Evolutionary conservation across 441 rosid species (phyloP).

Genomic region (Gossypium gossypioides): DNA sequence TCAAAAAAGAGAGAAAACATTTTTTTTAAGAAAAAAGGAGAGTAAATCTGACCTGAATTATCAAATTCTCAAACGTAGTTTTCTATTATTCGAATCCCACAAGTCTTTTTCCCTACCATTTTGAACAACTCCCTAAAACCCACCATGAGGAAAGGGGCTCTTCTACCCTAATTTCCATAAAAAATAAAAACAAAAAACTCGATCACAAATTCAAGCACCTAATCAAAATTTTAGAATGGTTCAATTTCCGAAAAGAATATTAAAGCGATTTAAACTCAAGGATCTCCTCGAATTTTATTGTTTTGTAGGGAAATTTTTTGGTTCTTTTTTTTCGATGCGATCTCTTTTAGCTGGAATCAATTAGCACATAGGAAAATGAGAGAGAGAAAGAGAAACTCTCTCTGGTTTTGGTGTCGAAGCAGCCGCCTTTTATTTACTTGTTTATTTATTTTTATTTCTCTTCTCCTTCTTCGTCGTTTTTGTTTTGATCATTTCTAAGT

Average conservation of each 20-base stretch:
- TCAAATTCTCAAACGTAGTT: neutral
- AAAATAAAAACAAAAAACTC: neutral
- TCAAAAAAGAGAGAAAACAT: constrained; percentile 16
- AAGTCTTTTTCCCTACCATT: neutral
- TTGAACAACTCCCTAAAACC: constrained; percentile 6
- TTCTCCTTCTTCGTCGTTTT: too few relatives aligned
- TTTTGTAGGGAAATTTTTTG: neutral
- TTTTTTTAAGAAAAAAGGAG: neutral
- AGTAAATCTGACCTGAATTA: constrained; percentile 4
- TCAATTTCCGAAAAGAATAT: constrained; percentile 3
- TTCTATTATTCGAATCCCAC: neutral
- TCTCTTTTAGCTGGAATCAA: constrained; percentile 30
- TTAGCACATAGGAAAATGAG: constrained; percentile 6
- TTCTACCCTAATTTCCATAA: constrained; percentile 26
- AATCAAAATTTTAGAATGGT: constrained; percentile 10
- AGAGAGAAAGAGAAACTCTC: constrained; percentile 9
- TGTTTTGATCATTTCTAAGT: too few relatives aligned
- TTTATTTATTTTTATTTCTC: too few relatives aligned
- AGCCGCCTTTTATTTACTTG: constrained; percentile 32
- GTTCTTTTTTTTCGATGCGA: constrained; percentile 22
- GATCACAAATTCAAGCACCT: constrained; percentile 22
- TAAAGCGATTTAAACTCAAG: neutral
- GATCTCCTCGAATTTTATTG: neutral
- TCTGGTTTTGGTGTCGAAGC: constrained; percentile 32
- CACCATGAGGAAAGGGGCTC: constrained; percentile 20